Conservation (phyloP, 495 filamentous ascomycete genomes). For the Xylaria intraflava region DNA sequence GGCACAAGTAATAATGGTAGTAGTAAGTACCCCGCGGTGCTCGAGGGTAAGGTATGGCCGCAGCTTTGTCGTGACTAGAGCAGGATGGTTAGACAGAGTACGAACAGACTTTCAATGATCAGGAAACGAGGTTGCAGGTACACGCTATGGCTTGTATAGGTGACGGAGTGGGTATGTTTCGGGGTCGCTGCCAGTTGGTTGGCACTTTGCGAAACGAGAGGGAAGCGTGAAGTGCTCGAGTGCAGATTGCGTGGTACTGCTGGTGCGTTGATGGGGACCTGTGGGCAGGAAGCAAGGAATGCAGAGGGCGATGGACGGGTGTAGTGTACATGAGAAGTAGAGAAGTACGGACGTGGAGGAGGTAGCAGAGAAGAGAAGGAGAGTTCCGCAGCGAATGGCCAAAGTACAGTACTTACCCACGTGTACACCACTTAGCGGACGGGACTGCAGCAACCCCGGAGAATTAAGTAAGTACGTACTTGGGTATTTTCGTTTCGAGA, state of each 20-base stretch:
- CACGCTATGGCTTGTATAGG: slow-evolving; percentile 13
- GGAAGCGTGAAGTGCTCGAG: not conserved
- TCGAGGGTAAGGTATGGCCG: not conserved
- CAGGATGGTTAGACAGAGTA: slow-evolving; percentile 7
- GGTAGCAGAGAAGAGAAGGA: not conserved
- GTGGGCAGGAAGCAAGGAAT: slow-evolving; percentile 6
- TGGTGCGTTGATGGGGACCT: not conserved
- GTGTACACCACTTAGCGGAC: not conserved
- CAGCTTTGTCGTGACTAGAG: slow-evolving; percentile 1
- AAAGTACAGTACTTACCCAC: not conserved
- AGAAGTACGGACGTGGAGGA: slow-evolving; percentile 1
- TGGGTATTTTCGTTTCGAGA: not conserved
- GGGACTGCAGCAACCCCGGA: not conserved
- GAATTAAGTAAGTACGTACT: not conserved
- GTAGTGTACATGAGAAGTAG: slow-evolving; percentile 7
- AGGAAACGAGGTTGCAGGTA: slow-evolving; percentile 7
- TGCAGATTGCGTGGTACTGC: slow-evolving; percentile 12
- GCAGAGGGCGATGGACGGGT: slow-evolving; percentile 5
- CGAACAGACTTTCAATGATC: not conserved
- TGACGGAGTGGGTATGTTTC: slow-evolving; percentile 9
- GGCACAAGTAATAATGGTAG: not conserved
- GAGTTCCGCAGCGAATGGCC: not conserved
- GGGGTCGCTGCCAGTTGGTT: slow-evolving; percentile 6
- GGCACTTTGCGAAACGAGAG: slow-evolving; percentile 1
- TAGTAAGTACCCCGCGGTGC: slow-evolving; percentile 6